phyloP scores from a whole-genome alignment of 1,284 basidiomycete genomes.

The Coriolopsis trogii region DNA sequence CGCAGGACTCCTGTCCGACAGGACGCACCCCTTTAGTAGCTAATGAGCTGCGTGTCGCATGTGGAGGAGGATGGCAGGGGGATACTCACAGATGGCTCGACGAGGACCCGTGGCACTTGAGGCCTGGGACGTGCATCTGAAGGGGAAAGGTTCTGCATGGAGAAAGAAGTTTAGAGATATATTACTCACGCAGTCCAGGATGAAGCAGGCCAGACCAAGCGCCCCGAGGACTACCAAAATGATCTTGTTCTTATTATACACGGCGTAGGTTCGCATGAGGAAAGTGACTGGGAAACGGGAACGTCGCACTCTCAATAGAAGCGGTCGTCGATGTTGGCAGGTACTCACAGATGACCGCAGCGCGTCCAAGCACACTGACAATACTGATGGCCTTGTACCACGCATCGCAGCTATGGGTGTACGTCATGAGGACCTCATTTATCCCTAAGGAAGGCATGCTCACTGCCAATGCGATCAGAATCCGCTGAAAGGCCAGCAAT shows the following conservation, averaged over 20 bases:
- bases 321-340: background rate
- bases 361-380: constrained; percentile 37
- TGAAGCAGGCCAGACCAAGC: constrained; percentile 32
- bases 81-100: constrained; percentile 17
- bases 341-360: constrained; percentile 36
- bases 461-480: too few species aligned
- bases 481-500: too few species aligned
- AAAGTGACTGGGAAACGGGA: constrained; percentile 31
- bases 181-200: constrained; percentile 35
- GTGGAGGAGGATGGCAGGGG: too few species aligned
- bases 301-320: background rate
- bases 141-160: constrained; percentile 18
- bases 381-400: constrained; percentile 35
- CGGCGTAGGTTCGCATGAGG: constrained; percentile 36
- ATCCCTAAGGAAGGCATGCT: too few species aligned
- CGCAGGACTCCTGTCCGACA: too few species aligned
- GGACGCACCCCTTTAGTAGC: too few species aligned
- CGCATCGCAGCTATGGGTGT: constrained; percentile 38
- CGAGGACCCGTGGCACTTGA: constrained; percentile 23
- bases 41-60: too few species aligned
- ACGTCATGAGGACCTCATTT: too few species aligned
- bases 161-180: background rate
- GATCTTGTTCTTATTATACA: constrained; percentile 31
- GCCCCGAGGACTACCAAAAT: constrained; percentile 31
- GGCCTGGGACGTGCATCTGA: constrained; percentile 27